Base-by-base conservation (phyloP, 2,329 filamentous ascomycete species). In the Apiospora malaysiana region DNA sequence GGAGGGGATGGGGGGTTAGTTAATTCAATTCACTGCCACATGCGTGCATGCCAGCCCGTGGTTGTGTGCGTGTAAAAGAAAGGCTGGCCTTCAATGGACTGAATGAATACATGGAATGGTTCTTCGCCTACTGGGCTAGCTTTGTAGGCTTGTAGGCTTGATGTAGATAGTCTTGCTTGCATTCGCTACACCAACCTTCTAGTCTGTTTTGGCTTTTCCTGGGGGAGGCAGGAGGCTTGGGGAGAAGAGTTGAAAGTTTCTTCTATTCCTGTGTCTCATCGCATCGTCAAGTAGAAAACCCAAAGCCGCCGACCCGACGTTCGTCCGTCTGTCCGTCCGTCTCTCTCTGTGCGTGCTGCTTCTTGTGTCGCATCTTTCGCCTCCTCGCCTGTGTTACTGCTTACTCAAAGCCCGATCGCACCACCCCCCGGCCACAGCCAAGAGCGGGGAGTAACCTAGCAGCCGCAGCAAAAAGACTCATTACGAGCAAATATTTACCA, bases 251-350 rank as follows among this genome's bases (percentile, higher is more conserved):
- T 9, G 51, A 59, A 32, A 40, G 32, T 63, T 63, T 63, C n/a
- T 63, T 40, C 56, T 40, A 63, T 63, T 63, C 56, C 56, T 63
- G 56, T 63, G 56, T 63, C 56, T 63, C 56, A 63, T 63, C 56
- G 56, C 56, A 63, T n/a, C 56, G 56, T 63, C 56, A 63, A 32
- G 56, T 18, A 63, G 56, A 40, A 63, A 63, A 63, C 56, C 56
- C 56, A 63, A 63, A 63, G 37, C 32, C 27, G n/a, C 32, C 51
- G 32, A 32, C 25, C 51, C 49, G 49, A 27, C 49, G 49, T 25
- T 51, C 49, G 49, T 27, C 18, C 25, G 16, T 32, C 49, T 32
- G 25, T 21, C 9, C 21, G n/a, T n/a, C n/a, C n/a, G n/a, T n/a
- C n/a, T n/a, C n/a, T n/a, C n/a, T n/a, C n/a, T n/a, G n/a, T n/a